Base-by-base conservation (phyloP, 345 rosid genomes). In the Erodium maritimum region DNA sequence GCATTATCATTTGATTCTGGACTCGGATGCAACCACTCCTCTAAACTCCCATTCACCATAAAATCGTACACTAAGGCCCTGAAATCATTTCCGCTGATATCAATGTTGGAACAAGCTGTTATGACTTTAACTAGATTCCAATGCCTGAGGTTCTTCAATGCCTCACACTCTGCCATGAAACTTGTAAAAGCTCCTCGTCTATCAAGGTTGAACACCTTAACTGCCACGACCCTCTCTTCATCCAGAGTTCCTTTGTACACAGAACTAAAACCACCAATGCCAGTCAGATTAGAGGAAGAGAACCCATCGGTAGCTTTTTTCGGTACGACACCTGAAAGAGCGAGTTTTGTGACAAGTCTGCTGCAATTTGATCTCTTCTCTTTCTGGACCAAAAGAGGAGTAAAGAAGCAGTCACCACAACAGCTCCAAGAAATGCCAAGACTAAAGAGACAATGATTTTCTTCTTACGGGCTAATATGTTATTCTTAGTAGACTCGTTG, bases 41-140 rank as follows among this genome's bases (percentile, higher is more conserved):
- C 68, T 13, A 65, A 21, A 46, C 24, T 65, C 52, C 62, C 62
- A 14, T 58, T 65, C 7, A 7, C 42, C 59, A 54, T 59, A n/a
- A 54, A 67, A 19, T 63, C 66, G 24, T 54, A 66, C n/a, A 76
- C 66, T 4, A 76, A 18, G 24, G 80, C 77, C 54, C 61, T 62
- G 64, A 75, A 75, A 33, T 61, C 73, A 52, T 46, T 48, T 1
- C 71, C 75, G 24, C 56, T 20, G 9, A 48, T 17, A 21, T 69
- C 59, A 17, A 76, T 42, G 33, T 68, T 63, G n/a, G 69, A 62
- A 60, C 71, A 69, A 34, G 55, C 58, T 5, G 71, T 69, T 29
- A 69, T 6, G 20, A 63, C 46, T 34, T 68, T 71, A 19, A 65
- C 58, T 17, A 71, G 61, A 65, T 75, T 68, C 4, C 70, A 54